Percentiles rank a stretch among this genome's conserved stretches.
Evolutionary conservation across 495 filamentous ascomycete species (phyloP).

Genomic region (Corynascus novoguineensis): DNA sequence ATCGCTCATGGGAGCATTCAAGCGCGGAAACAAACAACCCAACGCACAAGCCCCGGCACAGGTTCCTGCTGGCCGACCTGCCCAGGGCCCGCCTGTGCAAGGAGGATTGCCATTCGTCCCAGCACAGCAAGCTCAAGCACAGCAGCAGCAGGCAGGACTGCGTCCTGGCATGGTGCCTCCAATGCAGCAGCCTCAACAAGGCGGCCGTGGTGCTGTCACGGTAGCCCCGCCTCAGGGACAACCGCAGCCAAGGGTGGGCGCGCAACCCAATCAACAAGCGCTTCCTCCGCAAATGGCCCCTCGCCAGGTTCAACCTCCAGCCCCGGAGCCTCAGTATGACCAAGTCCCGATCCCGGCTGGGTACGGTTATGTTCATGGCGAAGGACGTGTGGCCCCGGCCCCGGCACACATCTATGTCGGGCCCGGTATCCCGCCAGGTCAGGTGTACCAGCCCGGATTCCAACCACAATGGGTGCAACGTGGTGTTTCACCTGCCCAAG

Average conservation of each 20-base stretch:
- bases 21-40: conserved; percentile 14
- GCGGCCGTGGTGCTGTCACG: not conserved
- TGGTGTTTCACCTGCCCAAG: not conserved
- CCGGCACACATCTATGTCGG: conserved; percentile 36
- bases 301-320: not conserved
- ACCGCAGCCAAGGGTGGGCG: not conserved
- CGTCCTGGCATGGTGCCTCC: not conserved
- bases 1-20: conserved; percentile 33
- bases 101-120: not conserved
- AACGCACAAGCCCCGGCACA: conserved; percentile 12
- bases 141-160: conserved; percentile 10
- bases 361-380: conserved; percentile 42
- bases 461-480: conserved; percentile 18
- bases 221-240: not conserved
- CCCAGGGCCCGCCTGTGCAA: conserved; percentile 10
- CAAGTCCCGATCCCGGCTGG: conserved; percentile 44
- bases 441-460: not conserved
- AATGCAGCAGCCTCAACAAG: not conserved
- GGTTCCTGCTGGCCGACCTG: conserved; percentile 12
- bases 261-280: not conserved
- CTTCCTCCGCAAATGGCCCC: conserved; percentile 7
- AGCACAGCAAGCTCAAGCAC: conserved; percentile 4
- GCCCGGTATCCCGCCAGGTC: conserved; percentile 7
- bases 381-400: conserved; percentile 35
- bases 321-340: conserved; percentile 38